Base-by-base conservation (phyloP, 352 stramenopile species). In the Phytophthora pistaciae region DNA sequence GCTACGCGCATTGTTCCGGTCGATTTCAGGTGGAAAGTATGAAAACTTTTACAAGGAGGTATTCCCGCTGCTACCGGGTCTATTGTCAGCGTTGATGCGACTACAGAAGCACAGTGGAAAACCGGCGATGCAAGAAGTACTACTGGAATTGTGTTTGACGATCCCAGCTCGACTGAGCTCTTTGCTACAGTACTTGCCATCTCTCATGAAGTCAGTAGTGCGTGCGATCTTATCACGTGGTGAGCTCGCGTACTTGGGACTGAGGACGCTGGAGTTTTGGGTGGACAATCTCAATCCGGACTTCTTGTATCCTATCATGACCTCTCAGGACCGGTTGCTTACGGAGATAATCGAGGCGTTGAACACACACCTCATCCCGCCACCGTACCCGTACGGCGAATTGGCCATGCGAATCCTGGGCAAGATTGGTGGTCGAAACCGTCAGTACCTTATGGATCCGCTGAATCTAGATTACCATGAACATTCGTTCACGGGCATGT, bases 41-140 rank as follows among this genome's bases (percentile, higher is more conserved):
- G 98, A 99, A 79, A 96, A 98, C 57, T 99, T 98, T 14, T 99
- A 99, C 85, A 98, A 98, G 73, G 97, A 99, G 74, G 79, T 99
- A 5, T 91, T 98, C 36, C 96, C 96, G 21, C 70, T 99, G 14
- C 81, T 99, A 20, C 94, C 97, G 5, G 90, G 91, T 3, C 83
- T 99, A 27, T 68, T 99, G 25, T 99, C 97, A 64, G 93, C 92
- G 40, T 77, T 99, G 36, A 98, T 98, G 84, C 85, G 96, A 21
- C 80, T 99, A 20, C 97, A 98, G 53, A 92, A 88, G 48, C 78
- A 93, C 49, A 98, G 98, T 21, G 77, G 92, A 11, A 91, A 98
- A 64, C 72, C 74, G 3, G 75, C 82, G 21, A 88, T 99, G 68
- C 89, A 97, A 66, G 87, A 98, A 64, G 94, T 98, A 3, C 78